A percentile compares a stretch with the other conserved stretches of the same genome.
These are phyloP conservation scores for Psilocybe mexicana DNA, from an alignment of 1,284 basidiomycete species.

Conservation along the genomic window DNA sequence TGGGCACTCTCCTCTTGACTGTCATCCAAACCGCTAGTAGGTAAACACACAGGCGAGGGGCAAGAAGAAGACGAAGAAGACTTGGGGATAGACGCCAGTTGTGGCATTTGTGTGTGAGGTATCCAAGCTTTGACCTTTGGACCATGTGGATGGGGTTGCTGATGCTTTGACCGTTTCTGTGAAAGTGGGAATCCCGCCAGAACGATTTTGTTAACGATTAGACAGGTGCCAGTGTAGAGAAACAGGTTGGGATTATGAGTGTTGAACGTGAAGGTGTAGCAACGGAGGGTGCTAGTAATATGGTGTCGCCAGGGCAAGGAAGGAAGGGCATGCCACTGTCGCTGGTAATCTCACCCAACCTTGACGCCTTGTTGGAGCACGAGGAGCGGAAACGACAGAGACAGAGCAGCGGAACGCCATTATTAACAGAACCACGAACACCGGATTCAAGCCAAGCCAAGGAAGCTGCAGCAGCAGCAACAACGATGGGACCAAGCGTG, in stretches of 20 bases:
- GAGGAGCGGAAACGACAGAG: slow-evolving; percentile 41
- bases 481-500: not conserved
- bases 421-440: slow-evolving; percentile 7
- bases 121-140: slow-evolving; percentile 3
- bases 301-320: slow-evolving; percentile 3
- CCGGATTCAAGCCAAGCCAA: slow-evolving; percentile 4
- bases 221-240: slow-evolving; percentile 7
- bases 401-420: not conserved
- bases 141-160: not conserved
- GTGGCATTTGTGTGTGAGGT: slow-evolving; percentile 11
- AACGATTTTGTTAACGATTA: not conserved
- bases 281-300: slow-evolving; percentile 2
- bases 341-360: slow-evolving; percentile 58
- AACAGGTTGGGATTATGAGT: slow-evolving; percentile 3
- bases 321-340: slow-evolving; percentile 5
- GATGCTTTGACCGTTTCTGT: not conserved
- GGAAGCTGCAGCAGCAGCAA: not conserved
- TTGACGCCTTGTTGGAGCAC: slow-evolving; percentile 61
- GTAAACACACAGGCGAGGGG: not conserved
- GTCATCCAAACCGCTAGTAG: not conserved
- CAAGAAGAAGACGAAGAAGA: not conserved
- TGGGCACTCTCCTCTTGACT: slow-evolving; percentile 7
- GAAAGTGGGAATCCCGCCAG: not conserved
- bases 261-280: slow-evolving; percentile 5
- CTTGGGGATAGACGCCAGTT: not conserved